These are phyloP conservation scores for Aspergillus sp. DNA, from an alignment of 2,329 filamentous ascomycete genomes.

Conservation along the genomic window DNA sequence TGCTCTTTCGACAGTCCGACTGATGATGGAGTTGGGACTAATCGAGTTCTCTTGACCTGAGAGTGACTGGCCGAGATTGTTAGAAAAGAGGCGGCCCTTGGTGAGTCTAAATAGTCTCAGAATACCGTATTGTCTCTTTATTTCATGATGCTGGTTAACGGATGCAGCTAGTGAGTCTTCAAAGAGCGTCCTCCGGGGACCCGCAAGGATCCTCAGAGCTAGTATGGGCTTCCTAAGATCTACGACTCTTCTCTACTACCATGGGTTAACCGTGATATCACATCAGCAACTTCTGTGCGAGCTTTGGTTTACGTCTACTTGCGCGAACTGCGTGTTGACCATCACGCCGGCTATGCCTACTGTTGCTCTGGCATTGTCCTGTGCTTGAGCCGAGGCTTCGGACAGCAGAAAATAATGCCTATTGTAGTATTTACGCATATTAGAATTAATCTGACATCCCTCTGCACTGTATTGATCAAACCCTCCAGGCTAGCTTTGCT, in stretches of 20 bases:
- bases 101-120: conserved; percentile 5
- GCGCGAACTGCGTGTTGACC: conserved; percentile 3
- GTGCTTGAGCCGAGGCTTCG: not conserved
- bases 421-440: conserved; percentile 3
- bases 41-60: conserved; percentile 3
- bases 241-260: conserved; percentile 6
- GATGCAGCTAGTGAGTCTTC: conserved; percentile 1
- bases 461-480: conserved; percentile 4
- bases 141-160: conserved; percentile 5
- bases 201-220: conserved; percentile 4
- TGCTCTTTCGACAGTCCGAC: conserved; percentile 4
- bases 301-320: conserved; percentile 6
- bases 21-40: conserved; percentile 4
- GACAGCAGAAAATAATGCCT: conserved; percentile 6
- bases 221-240: conserved; percentile 11
- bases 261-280: conserved; percentile 12
- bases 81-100: conserved; percentile 1
- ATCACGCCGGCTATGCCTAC: conserved; percentile 8
- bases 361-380: conserved; percentile 5
- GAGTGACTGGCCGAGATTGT: conserved; percentile 6
- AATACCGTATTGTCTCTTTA: conserved; percentile 3
- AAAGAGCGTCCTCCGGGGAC: not conserved
- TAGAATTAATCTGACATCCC: conserved; percentile 5
- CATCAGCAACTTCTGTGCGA: conserved; percentile 8
- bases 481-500: conserved; percentile 3